Percentiles rank a stretch among this genome's conserved stretches.
Evolutionary conservation across 257 asterid genomes (phyloP).

Genomic region (Eucommia ulmoides): DNA sequence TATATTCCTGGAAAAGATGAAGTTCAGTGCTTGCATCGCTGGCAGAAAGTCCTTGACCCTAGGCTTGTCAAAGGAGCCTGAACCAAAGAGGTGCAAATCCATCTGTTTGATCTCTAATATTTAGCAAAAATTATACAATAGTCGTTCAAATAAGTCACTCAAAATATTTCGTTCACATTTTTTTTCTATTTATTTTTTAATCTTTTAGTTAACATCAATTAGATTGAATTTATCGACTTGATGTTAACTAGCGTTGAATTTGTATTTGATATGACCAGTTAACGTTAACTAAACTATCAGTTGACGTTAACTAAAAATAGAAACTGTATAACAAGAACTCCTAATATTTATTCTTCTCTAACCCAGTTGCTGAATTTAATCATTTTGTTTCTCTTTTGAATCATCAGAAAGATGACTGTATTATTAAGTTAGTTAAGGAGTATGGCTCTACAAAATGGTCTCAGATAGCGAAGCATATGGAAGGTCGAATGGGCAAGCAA

Average conservation of each 20-base stretch:
- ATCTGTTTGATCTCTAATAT: conserved; percentile 5
- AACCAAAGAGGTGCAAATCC: conserved; percentile 50
- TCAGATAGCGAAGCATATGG: conserved; percentile 42
- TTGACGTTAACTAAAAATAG: too few species aligned
- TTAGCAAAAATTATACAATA: too few species aligned
- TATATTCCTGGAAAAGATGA: conserved; percentile 59
- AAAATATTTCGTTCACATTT: too few species aligned
- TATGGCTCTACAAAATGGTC: conserved; percentile 69
- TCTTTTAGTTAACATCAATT: too few species aligned
- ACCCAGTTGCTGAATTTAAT: conserved; percentile 8
- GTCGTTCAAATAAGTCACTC: too few species aligned
- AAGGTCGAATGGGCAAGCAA: conserved; percentile 90
- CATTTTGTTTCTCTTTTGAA: conserved; percentile 8
- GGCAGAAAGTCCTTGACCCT: conserved; percentile 87
- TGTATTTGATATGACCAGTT: too few species aligned
- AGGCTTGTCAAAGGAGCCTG: conserved; percentile 76
- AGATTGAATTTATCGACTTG: too few species aligned
- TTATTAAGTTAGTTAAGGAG: conserved; percentile 45
- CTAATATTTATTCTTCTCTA: too few species aligned
- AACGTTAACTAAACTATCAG: too few species aligned
- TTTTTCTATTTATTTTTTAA: too few species aligned
- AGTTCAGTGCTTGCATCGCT: conserved; percentile 84
- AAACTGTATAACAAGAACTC: too few species aligned
- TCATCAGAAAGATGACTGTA: conserved; percentile 61
- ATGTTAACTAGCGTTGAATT: too few species aligned